Base-by-base conservation (phyloP, 257 asterid species). In the Thymus mandschuricus region DNA sequence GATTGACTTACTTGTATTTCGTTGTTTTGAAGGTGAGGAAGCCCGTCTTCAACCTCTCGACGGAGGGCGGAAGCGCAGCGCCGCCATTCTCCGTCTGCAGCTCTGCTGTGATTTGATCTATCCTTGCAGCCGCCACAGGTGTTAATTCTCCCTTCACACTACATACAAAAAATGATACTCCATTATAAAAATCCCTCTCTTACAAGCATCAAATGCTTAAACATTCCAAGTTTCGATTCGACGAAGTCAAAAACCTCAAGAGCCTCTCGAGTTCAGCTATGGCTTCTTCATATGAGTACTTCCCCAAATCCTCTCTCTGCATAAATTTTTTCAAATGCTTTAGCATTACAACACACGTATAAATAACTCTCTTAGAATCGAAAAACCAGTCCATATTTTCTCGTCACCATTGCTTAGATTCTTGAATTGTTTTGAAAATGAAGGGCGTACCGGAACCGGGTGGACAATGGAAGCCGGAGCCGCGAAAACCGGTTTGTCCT, bases 261-360 rank as follows among this genome's bases (percentile, higher is more conserved):
- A 90, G 96, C 80, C 87, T 86, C 73, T 82, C 76, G 54, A 93
- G 97, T 71, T 71, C 93, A 60, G 80, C 85, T 68, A 93, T 80
- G 86, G 97, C 96, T 57, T 83, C 87, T 85, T 85, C 95, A 65
- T 83, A 82, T 9, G 91, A 66, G 44, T 84, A 84, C 29, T 84
- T 83, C 4, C 82, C 85, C 94, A 85, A 81, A 41, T 89, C 92
- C 78, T 87, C 91, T 79, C 78, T 87, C 98, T 93, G 95, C 83
- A 81, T 35, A 1, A 38, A 66, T 2, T 73, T 56, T 60, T 28
- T 60, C 52, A 59, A 60, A 38, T 48, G 21, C 40, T 34, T 75
- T 56, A 75, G 75, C 44, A 41, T 76, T 11, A 33, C 6, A 51
- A 40, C 54, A 10, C 56, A 69, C 7, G 50, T 35, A 35, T 35